phyloP scores from a whole-genome alignment of 78 protist genomes.

The Polysphondylium violaceum region DNA sequence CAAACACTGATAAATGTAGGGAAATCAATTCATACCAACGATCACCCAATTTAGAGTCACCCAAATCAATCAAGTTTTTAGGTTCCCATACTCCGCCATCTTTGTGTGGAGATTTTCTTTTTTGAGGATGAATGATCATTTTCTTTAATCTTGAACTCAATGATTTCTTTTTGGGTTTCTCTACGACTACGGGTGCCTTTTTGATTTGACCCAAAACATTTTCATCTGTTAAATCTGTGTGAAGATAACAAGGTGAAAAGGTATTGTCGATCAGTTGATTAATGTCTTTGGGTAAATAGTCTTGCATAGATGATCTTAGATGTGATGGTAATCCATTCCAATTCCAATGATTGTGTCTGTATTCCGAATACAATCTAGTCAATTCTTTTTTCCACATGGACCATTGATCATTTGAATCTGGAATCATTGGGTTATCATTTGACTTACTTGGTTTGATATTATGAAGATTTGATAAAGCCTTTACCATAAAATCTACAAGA shows the following conservation, averaged over 20 bases:
- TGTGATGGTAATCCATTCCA: slow-evolving; percentile 70
- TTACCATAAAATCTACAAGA: slow-evolving; percentile 6
- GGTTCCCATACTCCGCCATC: slow-evolving; percentile 46
- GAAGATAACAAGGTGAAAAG: slow-evolving; percentile 60
- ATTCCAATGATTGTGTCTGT: slow-evolving; percentile 47
- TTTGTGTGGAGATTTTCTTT: neutral
- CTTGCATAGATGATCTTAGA: neutral
- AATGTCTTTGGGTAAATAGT: slow-evolving; percentile 19
- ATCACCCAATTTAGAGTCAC: slow-evolving; percentile 67
- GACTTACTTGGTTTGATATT: neutral
- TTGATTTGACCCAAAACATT: slow-evolving; percentile 44
- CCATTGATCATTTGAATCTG: slow-evolving; percentile 28
- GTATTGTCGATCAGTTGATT: neutral
- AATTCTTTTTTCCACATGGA: slow-evolving; percentile 19
- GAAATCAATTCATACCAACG: slow-evolving; percentile 72
- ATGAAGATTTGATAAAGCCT: neutral
- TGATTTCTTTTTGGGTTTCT: neutral
- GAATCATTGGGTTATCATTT: neutral
- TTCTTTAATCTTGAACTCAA: neutral
- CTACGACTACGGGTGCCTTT: neutral
- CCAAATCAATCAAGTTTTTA: slow-evolving; percentile 57
- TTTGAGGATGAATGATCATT: neutral
- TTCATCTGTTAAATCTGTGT: slow-evolving; percentile 65
- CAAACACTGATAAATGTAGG: slow-evolving; percentile 69
- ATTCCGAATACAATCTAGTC: neutral